These are phyloP conservation scores for Cokeromyces recurvatus DNA, from an alignment of 371 early-diverging fungal genomes.

Conservation along the genomic window DNA sequence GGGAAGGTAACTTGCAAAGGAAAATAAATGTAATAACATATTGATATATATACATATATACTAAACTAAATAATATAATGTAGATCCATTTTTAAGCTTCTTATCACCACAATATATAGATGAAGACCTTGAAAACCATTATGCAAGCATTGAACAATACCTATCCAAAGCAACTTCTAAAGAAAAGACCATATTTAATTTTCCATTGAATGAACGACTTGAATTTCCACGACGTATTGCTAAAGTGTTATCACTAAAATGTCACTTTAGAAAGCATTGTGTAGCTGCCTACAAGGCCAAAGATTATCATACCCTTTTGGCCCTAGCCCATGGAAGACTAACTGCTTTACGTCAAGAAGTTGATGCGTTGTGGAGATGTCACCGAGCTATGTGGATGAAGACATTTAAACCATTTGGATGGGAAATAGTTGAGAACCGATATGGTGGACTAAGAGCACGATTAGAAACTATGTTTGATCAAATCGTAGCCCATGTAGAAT, in stretches of 20 bases:
- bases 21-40: not conserved
- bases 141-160: conserved; percentile 45
- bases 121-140: conserved; percentile 64
- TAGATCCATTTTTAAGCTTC: conserved; percentile 73
- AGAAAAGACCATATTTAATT: conserved; percentile 22
- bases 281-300: conserved; percentile 59
- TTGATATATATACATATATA: no score
- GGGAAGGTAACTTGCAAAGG: conserved; percentile 78
- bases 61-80: not conserved
- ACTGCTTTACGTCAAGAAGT: conserved; percentile 56
- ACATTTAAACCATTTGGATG: conserved; percentile 83
- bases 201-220: conserved; percentile 69
- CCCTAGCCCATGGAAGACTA: conserved; percentile 45
- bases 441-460: conserved; percentile 74
- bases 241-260: conserved; percentile 63
- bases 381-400: conserved; percentile 73
- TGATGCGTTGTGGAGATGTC: conserved; percentile 72
- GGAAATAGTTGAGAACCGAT: conserved; percentile 79
- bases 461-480: conserved; percentile 73
- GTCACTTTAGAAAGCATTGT: conserved; percentile 60
- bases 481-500: conserved; percentile 57
- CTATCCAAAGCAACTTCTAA: conserved; percentile 44
- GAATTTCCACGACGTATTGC: conserved; percentile 68
- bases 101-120: conserved; percentile 72
- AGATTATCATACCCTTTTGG: conserved; percentile 43